Evolutionary conservation across 2,329 filamentous ascomycete species (phyloP), one percentile per base, ranked within the genome.

Genomic region (Penicillium sp.): DNA sequence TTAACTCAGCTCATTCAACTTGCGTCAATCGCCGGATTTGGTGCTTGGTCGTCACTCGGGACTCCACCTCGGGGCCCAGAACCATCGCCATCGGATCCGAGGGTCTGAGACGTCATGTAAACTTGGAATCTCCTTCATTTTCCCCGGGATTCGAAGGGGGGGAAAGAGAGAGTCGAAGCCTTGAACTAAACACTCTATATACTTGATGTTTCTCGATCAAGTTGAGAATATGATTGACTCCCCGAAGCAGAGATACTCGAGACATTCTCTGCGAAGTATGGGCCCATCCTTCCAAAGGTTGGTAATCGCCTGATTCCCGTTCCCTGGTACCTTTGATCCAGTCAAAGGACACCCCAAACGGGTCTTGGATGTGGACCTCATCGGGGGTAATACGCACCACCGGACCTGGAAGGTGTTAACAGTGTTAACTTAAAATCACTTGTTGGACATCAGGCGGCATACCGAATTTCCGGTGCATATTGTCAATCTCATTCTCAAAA

Each of bases 331-430:
- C 60, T 41, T 63, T 61, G 46, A 63, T 55, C 63, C 60, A 60
- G 39, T 64, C 58, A 16, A 52, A 55, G 4, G 46, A 35, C 16
- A 56, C 48, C 16, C 49, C 41, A 23, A 55, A 50, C 23, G 57
- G 56, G 23, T 65, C 61, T 45, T 59, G 54, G 16, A 63, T 49
- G n/a, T 65, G 63, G 1, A 65, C 39, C 35, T 65, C 63, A 13
- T 65, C 59, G 1, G 63, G 63, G 4, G 56, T 64, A 25, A 65
- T 65, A 40, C 63, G 63, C 23, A 65, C 59, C 10, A 65, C 56
- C 1, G 62, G 60, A 10, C 63, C 63, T 65, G 38, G 3, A 10
- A 13, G 34, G 6, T 23, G 48, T 52, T 18, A 59, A 41, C 32
- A 31, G 6, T 23, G 48, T 52, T 18, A 59, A 41, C 32, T 25